A percentile compares a stretch with the other conserved stretches of the same genome.
phyloP scores from a whole-genome alignment of 2,329 filamentous ascomycete genomes.

The Pyrenophora teres region DNA sequence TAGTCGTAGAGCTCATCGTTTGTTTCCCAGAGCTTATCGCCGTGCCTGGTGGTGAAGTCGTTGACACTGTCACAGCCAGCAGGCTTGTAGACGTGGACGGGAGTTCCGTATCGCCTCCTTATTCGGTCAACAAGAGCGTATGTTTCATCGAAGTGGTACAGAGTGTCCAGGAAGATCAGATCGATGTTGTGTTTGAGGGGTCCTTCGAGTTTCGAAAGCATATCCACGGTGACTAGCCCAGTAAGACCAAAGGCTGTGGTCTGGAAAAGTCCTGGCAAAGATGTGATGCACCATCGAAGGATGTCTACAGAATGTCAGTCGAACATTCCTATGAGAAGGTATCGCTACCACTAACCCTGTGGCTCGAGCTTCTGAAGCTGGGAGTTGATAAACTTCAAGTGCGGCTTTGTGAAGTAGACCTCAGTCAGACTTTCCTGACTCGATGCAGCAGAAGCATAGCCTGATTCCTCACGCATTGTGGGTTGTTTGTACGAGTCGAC shows the following conservation, averaged over 20 bases:
- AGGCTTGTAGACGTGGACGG: constrained; percentile 89
- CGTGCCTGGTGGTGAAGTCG: constrained; percentile 83
- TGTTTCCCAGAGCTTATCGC: constrained; percentile 80
- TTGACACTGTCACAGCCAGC: constrained; percentile 71
- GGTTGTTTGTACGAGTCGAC: constrained; percentile 33
- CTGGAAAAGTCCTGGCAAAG: constrained; percentile 80
- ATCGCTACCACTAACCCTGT: constrained; percentile 59
- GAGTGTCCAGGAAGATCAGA: constrained; percentile 60
- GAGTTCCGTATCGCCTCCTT: constrained; percentile 74
- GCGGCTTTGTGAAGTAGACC: constrained; percentile 82
- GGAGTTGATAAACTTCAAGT: constrained; percentile 87
- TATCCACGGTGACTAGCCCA: constrained; percentile 59
- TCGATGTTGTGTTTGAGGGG: constrained; percentile 60
- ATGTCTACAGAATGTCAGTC: constrained; percentile 64
- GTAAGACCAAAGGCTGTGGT: constrained; percentile 59
- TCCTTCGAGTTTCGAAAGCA: constrained; percentile 75
- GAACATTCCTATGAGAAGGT: background rate
- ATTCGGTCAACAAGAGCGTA: constrained; percentile 66
- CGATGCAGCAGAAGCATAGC: constrained; percentile 75
- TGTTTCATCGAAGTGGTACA: constrained; percentile 59
- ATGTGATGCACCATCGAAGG: constrained; percentile 86
- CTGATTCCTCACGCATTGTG: constrained; percentile 68
- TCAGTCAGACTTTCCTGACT: constrained; percentile 70
- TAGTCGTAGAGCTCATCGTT: constrained; percentile 94
- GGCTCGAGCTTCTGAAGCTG: constrained; percentile 88